These are phyloP conservation scores for Cucumis hystrix DNA, from an alignment of 306 rosid genomes.

Conservation along the genomic window DNA sequence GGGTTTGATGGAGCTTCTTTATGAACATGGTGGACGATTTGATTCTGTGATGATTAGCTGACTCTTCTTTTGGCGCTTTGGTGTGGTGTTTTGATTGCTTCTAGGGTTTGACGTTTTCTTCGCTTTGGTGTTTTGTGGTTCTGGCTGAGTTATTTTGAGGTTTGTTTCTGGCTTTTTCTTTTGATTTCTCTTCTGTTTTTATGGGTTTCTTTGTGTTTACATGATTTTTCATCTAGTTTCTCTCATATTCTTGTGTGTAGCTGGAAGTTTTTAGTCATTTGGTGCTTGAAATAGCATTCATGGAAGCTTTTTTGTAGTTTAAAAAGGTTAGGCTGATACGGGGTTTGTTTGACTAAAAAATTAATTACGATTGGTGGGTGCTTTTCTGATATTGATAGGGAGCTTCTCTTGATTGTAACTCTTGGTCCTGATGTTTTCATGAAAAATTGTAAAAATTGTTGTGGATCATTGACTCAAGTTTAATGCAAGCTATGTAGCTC, in stretches of 20 bases:
- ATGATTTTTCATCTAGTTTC: neutral
- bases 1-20: conserved; percentile 14
- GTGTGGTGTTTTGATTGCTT: conserved; percentile 4
- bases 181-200: neutral
- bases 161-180: neutral
- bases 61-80: conserved; percentile 8
- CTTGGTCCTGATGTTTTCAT: neutral
- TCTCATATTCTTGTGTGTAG: neutral
- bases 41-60: neutral
- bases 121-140: conserved; percentile 17
- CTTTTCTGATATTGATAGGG: neutral
- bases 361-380: neutral
- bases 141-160: conserved; percentile 11
- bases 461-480: neutral
- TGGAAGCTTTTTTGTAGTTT: neutral
- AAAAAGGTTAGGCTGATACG: neutral
- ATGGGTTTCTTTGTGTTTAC: neutral
- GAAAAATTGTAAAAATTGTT: neutral
- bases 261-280: neutral
- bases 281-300: neutral
- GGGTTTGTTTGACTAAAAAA: neutral
- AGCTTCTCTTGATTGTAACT: neutral
- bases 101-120: conserved; percentile 17
- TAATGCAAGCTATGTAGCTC: neutral
- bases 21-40: conserved; percentile 9